Evolutionary conservation across 2,329 filamentous ascomycete genomes (phyloP), one percentile per base, ranked within the genome.

Genomic region (Didymella pinodella): DNA sequence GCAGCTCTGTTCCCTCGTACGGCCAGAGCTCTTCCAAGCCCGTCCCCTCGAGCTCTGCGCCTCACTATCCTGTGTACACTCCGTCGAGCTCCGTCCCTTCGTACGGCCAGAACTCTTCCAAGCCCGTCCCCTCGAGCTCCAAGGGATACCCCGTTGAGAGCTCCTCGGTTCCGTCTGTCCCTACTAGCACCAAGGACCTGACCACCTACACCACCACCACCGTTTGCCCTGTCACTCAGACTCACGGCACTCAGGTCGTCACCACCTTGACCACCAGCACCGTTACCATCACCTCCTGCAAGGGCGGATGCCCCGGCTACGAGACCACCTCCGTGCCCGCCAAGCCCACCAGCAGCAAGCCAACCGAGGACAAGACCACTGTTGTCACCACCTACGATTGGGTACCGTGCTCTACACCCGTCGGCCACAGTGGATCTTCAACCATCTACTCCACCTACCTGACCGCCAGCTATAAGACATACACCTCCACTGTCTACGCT

Each of bases 361-460:
- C 59, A 14, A 34, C 52, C 7, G 11, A 40, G 7, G 64, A 65
- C 41, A 52, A 61, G 38, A 73, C 73, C 7, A 70, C 70, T 38
- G 75, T 71, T 16, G 66, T 75, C 26, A 77, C 74, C 12, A 67
- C 71, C 47, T 76, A 74, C 46, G 65, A 65, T 3, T 79, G 74
- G 63, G 72, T 78, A 14, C 77, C 77, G 34, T 74, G 70, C 69
- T 76, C 72, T 6, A 77, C 75, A 7, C 58, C 73, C 14, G 71
- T 78, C 34, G 75, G 71, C 48, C 66, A 70, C n/a, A 66, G 62
- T 54, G 73, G 67, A 44, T 55, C 52, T 18, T 66, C 67, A 5
- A 71, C 66, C 34, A 69, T 70, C 66, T 79, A 77, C 70, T 75
- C 72, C 3, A 79, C 77, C 52, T 79, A 75, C 68, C 64, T 79